These are phyloP conservation scores for Globisporangium heterothallicum DNA, from an alignment of 352 stramenopile genomes.

Conservation along the genomic window DNA sequence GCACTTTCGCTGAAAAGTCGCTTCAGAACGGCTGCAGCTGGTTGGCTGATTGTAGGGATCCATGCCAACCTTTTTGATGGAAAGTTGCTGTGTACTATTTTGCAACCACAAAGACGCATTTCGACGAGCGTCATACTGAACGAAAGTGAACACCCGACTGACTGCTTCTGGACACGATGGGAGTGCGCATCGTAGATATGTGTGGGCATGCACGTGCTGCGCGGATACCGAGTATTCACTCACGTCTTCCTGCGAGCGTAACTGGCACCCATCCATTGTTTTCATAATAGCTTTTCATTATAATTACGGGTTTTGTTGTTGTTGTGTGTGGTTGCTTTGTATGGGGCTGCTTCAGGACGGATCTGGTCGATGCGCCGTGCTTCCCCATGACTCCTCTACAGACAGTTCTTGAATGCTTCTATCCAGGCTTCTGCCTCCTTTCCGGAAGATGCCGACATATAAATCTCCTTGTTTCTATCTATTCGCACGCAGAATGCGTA, in stretches of 20 bases:
- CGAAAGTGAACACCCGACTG: background rate
- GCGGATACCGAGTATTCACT: no score
- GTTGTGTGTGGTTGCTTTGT: background rate
- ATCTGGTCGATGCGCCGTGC: background rate
- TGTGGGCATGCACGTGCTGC: no score
- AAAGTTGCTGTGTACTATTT: background rate
- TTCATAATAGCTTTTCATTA: conserved; percentile 4
- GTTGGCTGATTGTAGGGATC: no score
- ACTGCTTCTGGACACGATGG: background rate
- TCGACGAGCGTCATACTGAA: background rate
- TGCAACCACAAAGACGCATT: background rate
- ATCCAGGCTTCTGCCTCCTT: conserved; percentile 49
- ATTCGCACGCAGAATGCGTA: conserved; percentile 47
- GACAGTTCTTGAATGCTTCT: conserved; percentile 37
- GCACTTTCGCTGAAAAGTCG: no score
- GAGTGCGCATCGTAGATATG: no score
- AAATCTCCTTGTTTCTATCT: conserved; percentile 49
- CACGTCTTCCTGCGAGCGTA: no score
- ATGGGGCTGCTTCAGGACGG: no score
- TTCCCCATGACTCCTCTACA: no score
- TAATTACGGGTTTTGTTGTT: conserved; percentile 5
- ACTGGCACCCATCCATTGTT: no score
- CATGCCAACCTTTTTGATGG: background rate
- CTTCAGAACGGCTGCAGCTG: no score
- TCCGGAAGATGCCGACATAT: conserved; percentile 35